Conservation (phyloP, 345 rosid species). For the Chamaenerion angustifolium region DNA sequence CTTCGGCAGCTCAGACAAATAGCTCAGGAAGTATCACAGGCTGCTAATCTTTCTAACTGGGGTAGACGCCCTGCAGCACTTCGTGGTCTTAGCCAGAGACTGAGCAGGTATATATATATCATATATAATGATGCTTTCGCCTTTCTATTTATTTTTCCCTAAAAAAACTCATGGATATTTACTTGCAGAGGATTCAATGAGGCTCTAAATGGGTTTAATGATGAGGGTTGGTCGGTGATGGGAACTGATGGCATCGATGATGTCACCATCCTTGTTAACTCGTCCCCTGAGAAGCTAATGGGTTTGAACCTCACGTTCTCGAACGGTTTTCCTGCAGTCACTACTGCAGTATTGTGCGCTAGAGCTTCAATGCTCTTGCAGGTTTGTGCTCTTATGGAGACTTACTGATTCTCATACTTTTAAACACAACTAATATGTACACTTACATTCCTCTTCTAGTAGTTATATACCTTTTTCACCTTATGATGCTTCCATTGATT, state of each 20-base stretch:
- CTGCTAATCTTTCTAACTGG: constrained; percentile 70
- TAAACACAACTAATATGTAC: neutral
- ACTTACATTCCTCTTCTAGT: neutral
- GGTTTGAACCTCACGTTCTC: constrained; percentile 68
- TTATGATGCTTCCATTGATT: neutral
- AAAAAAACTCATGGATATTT: constrained; percentile 7
- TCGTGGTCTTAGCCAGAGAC: constrained; percentile 83
- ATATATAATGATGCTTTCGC: neutral
- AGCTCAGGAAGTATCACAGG: constrained; percentile 79
- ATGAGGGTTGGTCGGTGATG: constrained; percentile 92
- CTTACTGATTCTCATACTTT: no score
- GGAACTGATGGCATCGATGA: constrained; percentile 95
- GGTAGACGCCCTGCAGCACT: constrained; percentile 94
- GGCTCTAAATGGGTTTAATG: constrained; percentile 87
- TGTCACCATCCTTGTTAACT: constrained; percentile 83
- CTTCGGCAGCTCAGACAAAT: constrained; percentile 90
- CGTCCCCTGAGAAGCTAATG: constrained; percentile 93
- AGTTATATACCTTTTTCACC: neutral
- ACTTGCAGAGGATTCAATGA: constrained; percentile 82
- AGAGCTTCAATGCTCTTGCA: constrained; percentile 98
- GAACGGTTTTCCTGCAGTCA: constrained; percentile 78
- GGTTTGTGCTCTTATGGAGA: constrained; percentile 23
- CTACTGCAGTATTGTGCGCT: constrained; percentile 76
- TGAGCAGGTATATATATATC: constrained; percentile 66
- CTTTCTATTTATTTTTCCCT: neutral